Percentiles rank a stretch among this genome's conserved stretches.
phyloP scores from a whole-genome alignment of 805 yeast genomes.

The Candida incommunis region DNA sequence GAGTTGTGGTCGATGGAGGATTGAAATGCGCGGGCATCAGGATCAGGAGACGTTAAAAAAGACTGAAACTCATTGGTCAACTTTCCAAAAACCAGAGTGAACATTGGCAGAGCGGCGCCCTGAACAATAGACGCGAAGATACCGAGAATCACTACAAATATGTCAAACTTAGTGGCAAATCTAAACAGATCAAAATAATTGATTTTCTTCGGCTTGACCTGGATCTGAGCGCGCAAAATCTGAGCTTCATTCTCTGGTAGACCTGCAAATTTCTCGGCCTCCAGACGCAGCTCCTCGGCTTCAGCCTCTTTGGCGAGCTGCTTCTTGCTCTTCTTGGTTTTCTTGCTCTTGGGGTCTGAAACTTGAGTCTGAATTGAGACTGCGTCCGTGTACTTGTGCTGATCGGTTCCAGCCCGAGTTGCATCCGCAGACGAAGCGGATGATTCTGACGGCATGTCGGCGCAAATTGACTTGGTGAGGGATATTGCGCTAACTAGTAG shows the following conservation, averaged over 20 bases:
- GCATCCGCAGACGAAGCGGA: constrained; percentile 48
- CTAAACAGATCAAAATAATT: constrained; percentile 16
- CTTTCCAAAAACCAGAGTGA: constrained; percentile 23
- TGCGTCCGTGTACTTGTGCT: no score
- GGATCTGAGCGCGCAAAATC: constrained; percentile 17
- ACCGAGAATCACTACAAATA: constrained; percentile 14
- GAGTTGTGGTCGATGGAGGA: constrained; percentile 18
- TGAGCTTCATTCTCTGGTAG: constrained; percentile 16
- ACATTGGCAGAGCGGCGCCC: constrained; percentile 24
- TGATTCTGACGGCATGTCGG: no score
- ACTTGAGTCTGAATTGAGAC: no score
- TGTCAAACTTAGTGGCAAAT: constrained; percentile 19
- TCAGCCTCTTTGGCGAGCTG: background rate
- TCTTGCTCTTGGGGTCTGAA: no score
- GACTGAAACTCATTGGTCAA: constrained; percentile 20
- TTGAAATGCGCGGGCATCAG: constrained; percentile 18
- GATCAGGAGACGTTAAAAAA: constrained; percentile 13
- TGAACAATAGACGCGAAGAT: constrained; percentile 15
- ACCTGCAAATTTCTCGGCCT: constrained; percentile 16
- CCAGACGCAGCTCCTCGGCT: constrained; percentile 5
- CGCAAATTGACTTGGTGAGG: constrained; percentile 62
- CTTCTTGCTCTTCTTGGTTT: constrained; percentile 2
- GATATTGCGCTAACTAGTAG: no score
- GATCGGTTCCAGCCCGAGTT: no score
- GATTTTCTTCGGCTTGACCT: constrained; percentile 8